Percentiles rank a stretch among this genome's conserved stretches.
phyloP scores from a whole-genome alignment of 352 stramenopile genomes.

The Phytophthora nicotianae region DNA sequence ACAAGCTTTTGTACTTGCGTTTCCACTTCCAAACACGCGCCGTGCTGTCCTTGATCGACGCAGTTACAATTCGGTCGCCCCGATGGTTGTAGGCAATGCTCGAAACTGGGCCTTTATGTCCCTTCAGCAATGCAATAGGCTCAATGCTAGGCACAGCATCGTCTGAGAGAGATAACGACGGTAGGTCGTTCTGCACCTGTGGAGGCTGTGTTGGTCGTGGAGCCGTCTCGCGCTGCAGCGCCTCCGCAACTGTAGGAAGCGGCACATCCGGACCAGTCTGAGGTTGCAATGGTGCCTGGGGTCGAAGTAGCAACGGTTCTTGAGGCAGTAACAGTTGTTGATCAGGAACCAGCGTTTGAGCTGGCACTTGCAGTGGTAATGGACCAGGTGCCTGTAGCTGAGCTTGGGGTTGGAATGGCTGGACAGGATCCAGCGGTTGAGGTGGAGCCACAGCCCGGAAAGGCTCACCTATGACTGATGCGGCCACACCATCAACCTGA shows the following conservation, averaged over 20 bases:
- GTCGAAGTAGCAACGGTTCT: constrained; percentile 4
- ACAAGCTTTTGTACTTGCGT: constrained; percentile 62
- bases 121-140: constrained; percentile 72
- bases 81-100: constrained; percentile 93
- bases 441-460: constrained; percentile 13
- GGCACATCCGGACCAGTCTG: constrained; percentile 15
- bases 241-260: constrained; percentile 27
- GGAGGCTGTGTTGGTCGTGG: constrained; percentile 50
- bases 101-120: constrained; percentile 93
- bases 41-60: constrained; percentile 94
- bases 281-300: constrained; percentile 8
- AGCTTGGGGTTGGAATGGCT: constrained; percentile 8
- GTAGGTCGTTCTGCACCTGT: constrained; percentile 55
- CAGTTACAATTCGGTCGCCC: constrained; percentile 93
- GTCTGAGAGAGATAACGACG: constrained; percentile 50
- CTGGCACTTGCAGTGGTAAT: constrained; percentile 2
- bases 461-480: constrained; percentile 3
- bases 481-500: background rate
- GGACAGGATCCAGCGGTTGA: constrained; percentile 7
- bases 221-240: constrained; percentile 24
- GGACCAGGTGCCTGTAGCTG: background rate
- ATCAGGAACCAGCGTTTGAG: background rate
- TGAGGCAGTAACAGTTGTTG: constrained; percentile 11
- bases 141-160: constrained; percentile 59
- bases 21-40: constrained; percentile 72